Base-by-base conservation (phyloP, 164 flowering plant species). In the Berberis vulgaris region DNA sequence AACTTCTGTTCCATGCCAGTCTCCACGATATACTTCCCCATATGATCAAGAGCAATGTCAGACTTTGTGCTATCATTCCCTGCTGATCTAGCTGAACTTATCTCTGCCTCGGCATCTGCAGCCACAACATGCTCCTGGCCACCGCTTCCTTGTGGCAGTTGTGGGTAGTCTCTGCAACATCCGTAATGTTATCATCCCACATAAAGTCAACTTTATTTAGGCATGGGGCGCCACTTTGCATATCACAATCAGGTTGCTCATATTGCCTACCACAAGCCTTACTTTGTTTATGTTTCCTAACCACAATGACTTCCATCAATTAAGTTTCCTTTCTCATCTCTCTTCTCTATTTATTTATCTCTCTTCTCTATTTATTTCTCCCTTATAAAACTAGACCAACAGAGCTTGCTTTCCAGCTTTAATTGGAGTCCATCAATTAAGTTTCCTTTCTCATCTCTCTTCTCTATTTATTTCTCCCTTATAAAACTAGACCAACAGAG, bases 1-100 rank as follows among this genome's bases (percentile, higher is more conserved):
- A 66, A 94, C 97, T 80, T 89, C 99, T 68, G 99, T 95, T 71
- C 97, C 97, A 84, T 80, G 86, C 99, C 97, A 91, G 9, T 95
- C 99, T 57, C 92, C 99, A 73, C 82, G 97, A 70, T 91, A 95
- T 3, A 95, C 99, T 79, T 95, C 99, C n/a, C 99, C 99, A 69
- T 86, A 91, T 50, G 99, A 95, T 91, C 97, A 55, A 90, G 79
- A 5, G 81, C 63, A 41, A 60, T 67, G 66, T 88, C 96, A 59
- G 94, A 86, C 64, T 73, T 88, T 67, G 82, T 58, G 64, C 87
- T 87, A 13, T 85, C 93, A 71, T 76, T 76, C 49, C 84, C 83
- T 2, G 84, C 78, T 6, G 94, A 93, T 78, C 76, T 76, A 64
- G 86, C 90, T 12, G 96, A 88, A 68, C 59, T 69, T 78, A 89